Evolutionary conservation across 345 rosid species (phyloP), one percentile per base, ranked within the genome.

Genomic region (Boechera retrofracta): DNA sequence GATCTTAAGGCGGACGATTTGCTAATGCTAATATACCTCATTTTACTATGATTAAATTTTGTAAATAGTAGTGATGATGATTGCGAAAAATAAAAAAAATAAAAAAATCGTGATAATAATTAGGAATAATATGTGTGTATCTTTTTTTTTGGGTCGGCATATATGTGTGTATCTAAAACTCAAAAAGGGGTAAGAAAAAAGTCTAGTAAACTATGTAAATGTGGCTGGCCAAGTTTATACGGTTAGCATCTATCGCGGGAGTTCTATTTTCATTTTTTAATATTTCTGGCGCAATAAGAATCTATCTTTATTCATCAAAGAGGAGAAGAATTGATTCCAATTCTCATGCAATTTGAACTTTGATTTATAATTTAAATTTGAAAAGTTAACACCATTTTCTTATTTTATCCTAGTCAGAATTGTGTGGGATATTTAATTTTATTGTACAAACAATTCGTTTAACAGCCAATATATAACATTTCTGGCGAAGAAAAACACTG

Each of bases 241-340:
- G 78, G 77, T 79, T 79, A 70, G 87, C 76, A 79, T 77, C 82
- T 78, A 57, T 79, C 57, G 80, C 61, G 73, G 83, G 69, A 83
- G 78, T 79, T 76, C 32, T 65, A 72, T 65, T 67, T 75, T 71
- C 67, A 36, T 61, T 73, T 79, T 51, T 48, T 67, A 72, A 72
- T 65, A 56, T 79, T 60, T 69, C 73, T 79, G 78, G 78, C 82
- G 82, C 82, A 67, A 73, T 68, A 73, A 74, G 82, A 79, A 79
- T 79, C 78, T 79, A 79, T 79, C 82, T 79, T 75, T 80, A 80
- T 85, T 88, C 87, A 91, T 73, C 83, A 87, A 85, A 85, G 96
- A 91, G 84, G 94, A 77, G 68, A 93, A 93, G 94, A 84, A 89
- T 88, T 62, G 81, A 87, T 89, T 87, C 92, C 87, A 75, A 72